phyloP scores from a whole-genome alignment of 495 filamentous ascomycete species.

The Endocarpon pusillum region DNA sequence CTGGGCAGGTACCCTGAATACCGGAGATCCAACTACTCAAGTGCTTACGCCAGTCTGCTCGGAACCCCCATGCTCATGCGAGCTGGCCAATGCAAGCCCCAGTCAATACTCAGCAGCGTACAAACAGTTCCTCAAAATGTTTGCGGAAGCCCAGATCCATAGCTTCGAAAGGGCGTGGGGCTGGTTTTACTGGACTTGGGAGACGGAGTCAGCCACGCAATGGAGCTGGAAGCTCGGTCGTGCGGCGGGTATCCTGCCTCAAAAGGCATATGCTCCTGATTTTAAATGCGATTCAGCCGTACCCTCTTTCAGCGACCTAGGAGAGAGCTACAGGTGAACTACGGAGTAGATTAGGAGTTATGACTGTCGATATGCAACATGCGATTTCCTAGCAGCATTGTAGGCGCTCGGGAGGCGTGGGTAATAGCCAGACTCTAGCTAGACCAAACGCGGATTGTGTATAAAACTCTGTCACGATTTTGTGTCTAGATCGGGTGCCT shows the following conservation, averaged over 20 bases:
- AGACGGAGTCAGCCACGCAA: slow-evolving; percentile 61
- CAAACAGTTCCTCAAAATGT: slow-evolving; percentile 71
- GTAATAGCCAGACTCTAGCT: too few relatives aligned
- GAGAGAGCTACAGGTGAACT: slow-evolving; percentile 66
- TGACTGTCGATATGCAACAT: too few relatives aligned
- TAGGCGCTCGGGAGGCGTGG: too few relatives aligned
- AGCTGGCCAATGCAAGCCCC: slow-evolving; percentile 54
- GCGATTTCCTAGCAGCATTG: too few relatives aligned
- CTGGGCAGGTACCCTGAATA: slow-evolving; percentile 70
- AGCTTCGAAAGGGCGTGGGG: slow-evolving; percentile 83
- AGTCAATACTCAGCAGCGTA: slow-evolving; percentile 52
- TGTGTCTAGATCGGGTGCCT: too few relatives aligned
- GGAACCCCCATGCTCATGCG: slow-evolving; percentile 46
- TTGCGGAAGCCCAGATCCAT: slow-evolving; percentile 90
- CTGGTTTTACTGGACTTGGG: slow-evolving; percentile 98
- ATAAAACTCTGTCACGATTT: too few relatives aligned
- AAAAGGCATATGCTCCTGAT: slow-evolving; percentile 52
- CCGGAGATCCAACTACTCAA: slow-evolving; percentile 34
- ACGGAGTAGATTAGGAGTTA: too few relatives aligned
- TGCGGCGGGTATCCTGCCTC: slow-evolving; percentile 66
- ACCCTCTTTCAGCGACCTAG: slow-evolving; percentile 48
- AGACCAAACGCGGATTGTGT: too few relatives aligned
- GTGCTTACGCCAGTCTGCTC: slow-evolving; percentile 47
- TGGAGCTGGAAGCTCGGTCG: slow-evolving; percentile 89
- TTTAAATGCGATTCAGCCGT: slow-evolving; percentile 59